phyloP scores from a whole-genome alignment of 2,329 filamentous ascomycete genomes.

The Immersiporthe knoxdaviesiana region DNA sequence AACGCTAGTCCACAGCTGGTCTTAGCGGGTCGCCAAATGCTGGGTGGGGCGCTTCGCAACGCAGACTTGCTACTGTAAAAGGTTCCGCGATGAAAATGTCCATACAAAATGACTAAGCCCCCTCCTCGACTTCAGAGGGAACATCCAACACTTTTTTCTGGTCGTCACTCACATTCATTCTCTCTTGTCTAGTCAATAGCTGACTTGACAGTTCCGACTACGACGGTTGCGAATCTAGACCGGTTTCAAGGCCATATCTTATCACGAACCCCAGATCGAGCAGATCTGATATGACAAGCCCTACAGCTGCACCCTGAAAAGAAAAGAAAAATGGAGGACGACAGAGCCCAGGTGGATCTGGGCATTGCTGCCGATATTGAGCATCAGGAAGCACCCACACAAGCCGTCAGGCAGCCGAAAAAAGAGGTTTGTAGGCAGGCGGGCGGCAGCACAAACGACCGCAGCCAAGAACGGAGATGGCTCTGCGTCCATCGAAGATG shows the following conservation, averaged over 20 bases:
- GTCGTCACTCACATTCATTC: neutral
- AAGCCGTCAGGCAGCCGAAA: conserved; percentile 72
- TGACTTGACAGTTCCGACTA: neutral
- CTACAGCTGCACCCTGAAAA: neutral
- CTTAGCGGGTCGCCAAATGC: conserved; percentile 7
- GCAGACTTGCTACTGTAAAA: neutral
- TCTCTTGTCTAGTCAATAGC: neutral
- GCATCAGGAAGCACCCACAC: conserved; percentile 46
- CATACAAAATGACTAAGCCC: conserved; percentile 6
- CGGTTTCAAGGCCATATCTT: neutral
- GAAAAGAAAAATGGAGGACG: conserved; percentile 68
- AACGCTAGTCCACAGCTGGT: neutral
- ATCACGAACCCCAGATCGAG: neutral
- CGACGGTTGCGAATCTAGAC: neutral
- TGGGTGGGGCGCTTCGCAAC: conserved; percentile 4
- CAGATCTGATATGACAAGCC: neutral
- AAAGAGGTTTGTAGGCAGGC: conserved; percentile 87
- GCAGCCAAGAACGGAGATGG: conserved; percentile 48
- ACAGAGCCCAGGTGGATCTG: conserved; percentile 70
- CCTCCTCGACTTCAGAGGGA: neutral
- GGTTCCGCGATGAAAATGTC: neutral
- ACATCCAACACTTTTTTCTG: neutral
- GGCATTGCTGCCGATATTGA: conserved; percentile 71
- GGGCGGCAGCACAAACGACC: conserved; percentile 66
- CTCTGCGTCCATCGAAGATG: conserved; percentile 55